phyloP scores from a whole-genome alignment of 2,329 filamentous ascomycete genomes.

The Nannizziopsis barbatae region DNA sequence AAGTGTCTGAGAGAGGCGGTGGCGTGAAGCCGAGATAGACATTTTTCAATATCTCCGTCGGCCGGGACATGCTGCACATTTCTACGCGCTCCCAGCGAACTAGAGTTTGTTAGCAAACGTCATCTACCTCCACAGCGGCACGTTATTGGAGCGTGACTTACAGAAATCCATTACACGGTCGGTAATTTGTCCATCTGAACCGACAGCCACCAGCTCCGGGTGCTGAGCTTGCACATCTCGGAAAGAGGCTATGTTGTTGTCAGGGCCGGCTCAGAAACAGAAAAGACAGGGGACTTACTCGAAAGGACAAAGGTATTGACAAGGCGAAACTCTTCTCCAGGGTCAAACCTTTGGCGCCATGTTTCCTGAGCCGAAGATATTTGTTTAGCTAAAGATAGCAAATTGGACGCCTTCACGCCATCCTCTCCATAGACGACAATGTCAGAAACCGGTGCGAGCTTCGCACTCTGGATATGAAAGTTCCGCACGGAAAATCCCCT shows the following conservation, averaged over 20 bases:
- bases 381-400: slow-evolving; percentile 52
- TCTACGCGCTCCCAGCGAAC: slow-evolving; percentile 75
- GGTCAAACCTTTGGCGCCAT: slow-evolving; percentile 58
- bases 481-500: slow-evolving; percentile 94
- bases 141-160: slow-evolving; percentile 25
- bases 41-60: slow-evolving; percentile 78
- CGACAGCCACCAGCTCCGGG: slow-evolving; percentile 60
- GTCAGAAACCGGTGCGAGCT: slow-evolving; percentile 77
- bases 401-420: slow-evolving; percentile 47
- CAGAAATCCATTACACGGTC: slow-evolving; percentile 76
- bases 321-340: slow-evolving; percentile 44
- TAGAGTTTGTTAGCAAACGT: slow-evolving; percentile 20
- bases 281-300: slow-evolving; percentile 36
- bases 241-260: slow-evolving; percentile 45
- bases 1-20: slow-evolving; percentile 24
- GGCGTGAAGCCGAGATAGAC: slow-evolving; percentile 86
- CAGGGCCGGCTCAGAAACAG: neutral
- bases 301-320: slow-evolving; percentile 79
- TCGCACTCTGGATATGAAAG: slow-evolving; percentile 90
- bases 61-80: slow-evolving; percentile 86
- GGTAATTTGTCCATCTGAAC: slow-evolving; percentile 59
- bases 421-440: slow-evolving; percentile 85
- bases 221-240: slow-evolving; percentile 59
- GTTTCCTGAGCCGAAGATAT: slow-evolving; percentile 65
- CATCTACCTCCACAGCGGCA: neutral